Conservation (phyloP, 306 rosid species). For the Malus asiatica region DNA sequence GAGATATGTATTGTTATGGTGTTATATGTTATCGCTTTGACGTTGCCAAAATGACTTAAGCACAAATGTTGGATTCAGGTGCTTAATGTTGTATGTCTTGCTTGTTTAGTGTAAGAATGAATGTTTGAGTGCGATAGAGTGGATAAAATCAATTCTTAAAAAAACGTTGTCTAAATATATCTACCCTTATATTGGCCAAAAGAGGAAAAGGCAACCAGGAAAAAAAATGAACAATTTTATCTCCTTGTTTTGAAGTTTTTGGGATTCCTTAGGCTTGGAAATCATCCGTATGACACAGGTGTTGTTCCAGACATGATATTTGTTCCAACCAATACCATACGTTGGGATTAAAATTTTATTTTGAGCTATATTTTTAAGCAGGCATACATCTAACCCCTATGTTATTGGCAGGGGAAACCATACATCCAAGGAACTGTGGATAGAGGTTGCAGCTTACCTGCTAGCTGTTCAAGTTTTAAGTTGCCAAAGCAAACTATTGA, state of each 20-base stretch:
- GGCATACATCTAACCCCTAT: background rate
- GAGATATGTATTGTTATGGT: background rate
- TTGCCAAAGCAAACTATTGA: slow-evolving; percentile 29
- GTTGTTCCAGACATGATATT: background rate
- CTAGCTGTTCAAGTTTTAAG: slow-evolving; percentile 31
- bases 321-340: background rate
- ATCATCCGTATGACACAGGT: background rate
- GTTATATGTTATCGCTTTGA: background rate
- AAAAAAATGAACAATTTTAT: background rate
- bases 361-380: background rate
- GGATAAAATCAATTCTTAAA: background rate
- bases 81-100: background rate
- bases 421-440: slow-evolving; percentile 32
- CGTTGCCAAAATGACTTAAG: background rate
- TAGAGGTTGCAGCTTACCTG: slow-evolving; percentile 28
- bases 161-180: background rate
- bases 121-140: background rate
- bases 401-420: slow-evolving; percentile 36
- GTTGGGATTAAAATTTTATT: background rate
- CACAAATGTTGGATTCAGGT: background rate
- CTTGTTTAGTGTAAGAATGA: background rate
- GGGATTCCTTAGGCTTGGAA: background rate
- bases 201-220: background rate
- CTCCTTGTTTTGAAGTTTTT: background rate
- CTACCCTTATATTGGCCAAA: background rate